Conservation (phyloP, 345 rosid species). For the Brassica carinata region DNA sequence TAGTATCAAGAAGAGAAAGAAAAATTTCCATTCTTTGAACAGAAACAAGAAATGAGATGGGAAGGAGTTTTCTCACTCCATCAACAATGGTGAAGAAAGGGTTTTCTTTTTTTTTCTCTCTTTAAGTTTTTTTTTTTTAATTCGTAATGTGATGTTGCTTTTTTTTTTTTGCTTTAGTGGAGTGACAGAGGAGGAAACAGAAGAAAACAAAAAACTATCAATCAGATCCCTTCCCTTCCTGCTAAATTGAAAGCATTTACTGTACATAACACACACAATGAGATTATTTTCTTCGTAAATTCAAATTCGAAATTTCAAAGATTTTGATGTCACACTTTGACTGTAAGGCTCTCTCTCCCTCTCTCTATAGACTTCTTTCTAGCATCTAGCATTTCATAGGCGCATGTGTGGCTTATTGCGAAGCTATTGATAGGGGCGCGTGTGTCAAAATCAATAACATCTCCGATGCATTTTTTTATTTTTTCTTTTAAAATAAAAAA, state of each 20-base stretch:
- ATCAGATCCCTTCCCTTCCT: conserved; percentile 23
- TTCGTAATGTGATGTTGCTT: conserved; percentile 24
- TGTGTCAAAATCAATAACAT: not conserved
- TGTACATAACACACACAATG: conserved; percentile 30
- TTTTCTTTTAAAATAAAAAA: too few species aligned
- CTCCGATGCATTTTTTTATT: too few species aligned
- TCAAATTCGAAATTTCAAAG: conserved; percentile 25
- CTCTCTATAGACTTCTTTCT: conserved; percentile 24
- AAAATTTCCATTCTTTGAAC: conserved; percentile 4
- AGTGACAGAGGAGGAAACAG: conserved; percentile 29
- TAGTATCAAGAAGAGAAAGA: conserved; percentile 8
- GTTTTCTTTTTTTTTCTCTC: conserved; percentile 7
- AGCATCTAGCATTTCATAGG: conserved; percentile 30
- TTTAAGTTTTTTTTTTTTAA: not conserved
- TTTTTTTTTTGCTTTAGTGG: conserved; percentile 40
- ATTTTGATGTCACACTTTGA: conserved; percentile 32
- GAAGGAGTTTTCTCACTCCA: conserved; percentile 18
- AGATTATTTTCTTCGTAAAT: not conserved
- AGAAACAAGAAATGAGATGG: not conserved
- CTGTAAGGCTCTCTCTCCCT: conserved; percentile 13
- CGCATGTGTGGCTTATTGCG: not conserved
- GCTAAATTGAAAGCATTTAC: conserved; percentile 35
- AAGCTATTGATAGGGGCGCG: conserved; percentile 17
- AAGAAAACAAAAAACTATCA: conserved; percentile 38
- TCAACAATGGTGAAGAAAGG: conserved; percentile 35